Base-by-base conservation (phyloP, 441 rosid genomes). In the Adansonia rubrostipa region DNA sequence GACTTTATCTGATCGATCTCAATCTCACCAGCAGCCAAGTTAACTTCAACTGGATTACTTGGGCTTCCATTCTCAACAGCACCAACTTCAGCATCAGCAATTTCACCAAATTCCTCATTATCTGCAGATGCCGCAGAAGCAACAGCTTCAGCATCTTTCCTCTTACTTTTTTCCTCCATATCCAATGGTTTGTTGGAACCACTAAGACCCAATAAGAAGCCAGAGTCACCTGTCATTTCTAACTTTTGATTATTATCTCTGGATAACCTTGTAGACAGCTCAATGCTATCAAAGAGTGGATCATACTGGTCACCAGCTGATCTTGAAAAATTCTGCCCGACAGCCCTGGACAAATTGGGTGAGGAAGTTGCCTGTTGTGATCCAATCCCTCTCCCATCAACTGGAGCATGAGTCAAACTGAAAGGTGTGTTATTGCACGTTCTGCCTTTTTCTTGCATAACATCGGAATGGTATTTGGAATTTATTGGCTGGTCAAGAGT, bases 251-350 rank as follows among this genome's bases (percentile, higher is more conserved):
- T 87, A 67, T 69, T 67, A 79, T 86, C 86, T 73, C 82, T 82
- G 80, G 76, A 71, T 1, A 83, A 81, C 67, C 81, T 86, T 75
- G 90, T 80, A 13, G 83, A 79, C 72, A 94, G 94, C 81, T 93
- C 97, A 72, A 92, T 81, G 83, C 97, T 90, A 88, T 95, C 99
- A 50, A 93, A 84, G 58, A 93, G 87, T 4, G 99, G 99, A 84
- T 95, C 98, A 83, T 93, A 95, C 84, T 88, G 92, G 77, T 88
- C 91, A 53, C 85, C 83, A 57, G 80, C 87, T 6, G 87, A 83
- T 69, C 53, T 81, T 3, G 84, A 80, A 82, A 80, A 76, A 81
- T 71, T 42, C 56, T 82, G 87, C 62, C 82, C 84, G 17, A 77
- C 47, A 62, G 80, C 86, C 69, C 71, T 80, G 63, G 85, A 71